Percentiles rank a stretch among this genome's conserved stretches.
phyloP scores from a whole-genome alignment of 306 rosid genomes.

The Inga oerstediana region DNA sequence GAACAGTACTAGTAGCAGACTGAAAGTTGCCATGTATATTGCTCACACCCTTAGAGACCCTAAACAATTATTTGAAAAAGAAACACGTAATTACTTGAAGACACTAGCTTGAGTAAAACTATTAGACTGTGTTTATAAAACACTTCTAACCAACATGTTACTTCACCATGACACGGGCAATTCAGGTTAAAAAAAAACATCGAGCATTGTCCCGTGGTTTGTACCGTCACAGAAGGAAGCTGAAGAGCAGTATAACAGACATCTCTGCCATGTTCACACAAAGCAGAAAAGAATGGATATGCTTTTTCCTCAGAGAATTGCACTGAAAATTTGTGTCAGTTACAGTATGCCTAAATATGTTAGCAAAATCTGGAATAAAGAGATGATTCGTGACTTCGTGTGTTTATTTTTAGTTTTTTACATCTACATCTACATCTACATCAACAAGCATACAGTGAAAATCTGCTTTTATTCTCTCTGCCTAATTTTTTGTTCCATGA shows the following conservation, averaged over 20 bases:
- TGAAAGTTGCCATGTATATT: constrained; percentile 88
- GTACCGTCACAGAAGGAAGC: constrained; percentile 22
- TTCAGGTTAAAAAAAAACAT: background rate
- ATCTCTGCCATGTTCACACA: constrained; percentile 22
- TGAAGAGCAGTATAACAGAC: constrained; percentile 10
- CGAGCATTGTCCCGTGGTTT: background rate
- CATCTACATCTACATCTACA: background rate
- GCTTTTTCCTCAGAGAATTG: constrained; percentile 12
- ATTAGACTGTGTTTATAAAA: background rate
- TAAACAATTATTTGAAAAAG: constrained; percentile 35
- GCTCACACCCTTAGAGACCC: constrained; percentile 97
- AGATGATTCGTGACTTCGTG: background rate
- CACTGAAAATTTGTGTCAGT: constrained; percentile 7
- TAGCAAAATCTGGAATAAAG: background rate
- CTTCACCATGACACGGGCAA: constrained; percentile 23
- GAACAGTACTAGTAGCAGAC: constrained; percentile 86
- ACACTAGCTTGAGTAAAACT: constrained; percentile 29
- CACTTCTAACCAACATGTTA: constrained; percentile 29
- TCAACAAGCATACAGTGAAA: background rate
- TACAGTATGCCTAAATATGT: constrained; percentile 2
- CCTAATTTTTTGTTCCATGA: background rate
- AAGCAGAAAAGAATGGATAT: constrained; percentile 24
- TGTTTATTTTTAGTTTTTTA: background rate
- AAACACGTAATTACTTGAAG: constrained; percentile 11
- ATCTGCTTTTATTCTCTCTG: background rate